Base-by-base conservation (phyloP, 805 yeast species). In the Candida pseudofarinosa region DNA sequence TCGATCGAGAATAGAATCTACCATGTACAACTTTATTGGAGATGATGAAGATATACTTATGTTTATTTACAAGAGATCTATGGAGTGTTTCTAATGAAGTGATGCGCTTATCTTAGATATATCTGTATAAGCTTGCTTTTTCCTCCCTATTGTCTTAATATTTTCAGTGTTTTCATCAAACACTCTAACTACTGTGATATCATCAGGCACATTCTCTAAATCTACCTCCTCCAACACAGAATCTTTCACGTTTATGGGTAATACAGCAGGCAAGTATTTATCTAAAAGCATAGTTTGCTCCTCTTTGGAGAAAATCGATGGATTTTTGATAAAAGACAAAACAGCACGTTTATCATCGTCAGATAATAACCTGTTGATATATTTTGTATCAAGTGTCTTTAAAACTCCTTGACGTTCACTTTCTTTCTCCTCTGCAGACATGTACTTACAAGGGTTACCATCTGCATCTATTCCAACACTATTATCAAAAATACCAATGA, bases 141-240 rank as follows among this genome's bases (percentile, higher is more conserved):
- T 66, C 63, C 85, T 77, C 42, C 75, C 70, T 45, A 83, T 66
- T 4, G 71, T 64, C 46, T 79, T 81, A 32, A 83, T 69, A 45
- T 61, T 68, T 49, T 78, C 69, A 37, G 71, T 71, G 17, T 65
- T 71, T 42, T 80, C 77, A 58, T 87, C 81, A 76, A 82, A 87
- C 44, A 81, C 74, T 51, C 76, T 75, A 42, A 76, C 68, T 12
- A 76, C 68, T 33, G 71, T 61, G 15, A 77, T 71, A 18, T 74
- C 71, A 54, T 80, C 80, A 35, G 71, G 69, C 33, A 55, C 54
- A 45, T 77, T 77, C 45, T 62, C 64, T n/a, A 72, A 67, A 33
- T 60, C 56, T 32, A 52, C 45, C n/a, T 48, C 49, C 32, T 57
- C 62, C 12, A 71, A 51, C 16, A 74, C 74, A 14, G 74, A 60